A percentile compares a stretch with the other conserved stretches of the same genome.
Conservation (phyloP, 1,284 basidiomycete species). For the Polyporus tsugae region DNA sequence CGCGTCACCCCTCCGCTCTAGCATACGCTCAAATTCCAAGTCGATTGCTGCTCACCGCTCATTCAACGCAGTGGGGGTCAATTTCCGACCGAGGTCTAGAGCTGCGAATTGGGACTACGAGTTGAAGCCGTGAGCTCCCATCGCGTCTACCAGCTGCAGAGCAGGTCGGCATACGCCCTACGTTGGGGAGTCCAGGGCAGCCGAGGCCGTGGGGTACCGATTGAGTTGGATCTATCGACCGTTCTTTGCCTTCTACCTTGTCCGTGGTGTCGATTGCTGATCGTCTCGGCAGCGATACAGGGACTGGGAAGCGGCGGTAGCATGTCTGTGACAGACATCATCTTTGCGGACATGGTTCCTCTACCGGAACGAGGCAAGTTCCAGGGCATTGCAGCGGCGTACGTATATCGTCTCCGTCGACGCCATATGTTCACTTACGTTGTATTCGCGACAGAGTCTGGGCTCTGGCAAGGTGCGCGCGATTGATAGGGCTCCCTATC, state of each 20-base stretch:
- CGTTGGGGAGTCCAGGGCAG: neutral
- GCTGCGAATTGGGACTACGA: neutral
- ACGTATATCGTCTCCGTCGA: conserved; percentile 1
- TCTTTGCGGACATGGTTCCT: conserved; percentile 50
- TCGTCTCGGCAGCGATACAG: conserved; percentile 46
- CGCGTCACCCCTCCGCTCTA: neutral
- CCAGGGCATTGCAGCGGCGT: conserved; percentile 30
- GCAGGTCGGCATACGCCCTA: neutral
- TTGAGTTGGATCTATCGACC: neutral
- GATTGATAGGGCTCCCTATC: too few relatives aligned
- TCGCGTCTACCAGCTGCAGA: neutral
- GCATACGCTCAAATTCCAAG: neutral
- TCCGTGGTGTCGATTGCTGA: neutral
- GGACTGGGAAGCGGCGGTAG: conserved; percentile 59
- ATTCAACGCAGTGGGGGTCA: neutral
- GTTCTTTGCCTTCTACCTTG: neutral
- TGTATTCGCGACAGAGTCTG: conserved; percentile 20
- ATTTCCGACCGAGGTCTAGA: neutral
- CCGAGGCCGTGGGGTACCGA: neutral
- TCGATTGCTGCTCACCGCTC: neutral
- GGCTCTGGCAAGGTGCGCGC: conserved; percentile 32
- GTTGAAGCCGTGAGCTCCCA: too few relatives aligned
- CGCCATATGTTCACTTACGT: neutral
- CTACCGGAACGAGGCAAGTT: conserved; percentile 30
- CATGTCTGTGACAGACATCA: conserved; percentile 49